Evolutionary conservation across 2,329 filamentous ascomycete genomes (phyloP), one percentile per base, ranked within the genome.

Genomic region (Zymoseptoria crescenta): DNA sequence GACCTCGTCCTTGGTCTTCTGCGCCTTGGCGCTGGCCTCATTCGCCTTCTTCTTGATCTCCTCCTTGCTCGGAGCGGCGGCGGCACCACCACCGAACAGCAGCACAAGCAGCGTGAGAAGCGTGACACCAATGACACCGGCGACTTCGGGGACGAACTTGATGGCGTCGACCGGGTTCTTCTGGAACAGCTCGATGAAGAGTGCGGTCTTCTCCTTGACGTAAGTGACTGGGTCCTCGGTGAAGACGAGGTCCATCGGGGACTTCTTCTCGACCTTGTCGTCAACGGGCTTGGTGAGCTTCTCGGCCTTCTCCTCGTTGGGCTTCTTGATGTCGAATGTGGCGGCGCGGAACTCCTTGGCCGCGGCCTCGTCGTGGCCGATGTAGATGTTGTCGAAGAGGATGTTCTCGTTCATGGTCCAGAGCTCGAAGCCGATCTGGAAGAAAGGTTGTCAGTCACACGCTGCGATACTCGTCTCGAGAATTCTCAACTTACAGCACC

Each of bases 321-420:
- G 81, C 75, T 86, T 82, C 89, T 99, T 99, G 79, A 91, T 78
- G 72, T 90, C 87, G 76, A 92, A 99, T 57, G 91, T 90, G 83
- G 96, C 90, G 65, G 88, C 83, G 70, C 91, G 88, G 72, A 99
- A 82, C 80, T 92, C 88, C 76, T 88, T 86, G 63, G 94, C 94
- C 68, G 99, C 94, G 73, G 91, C 91, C 68, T 94, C 76, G 20
- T 93, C 97, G 86, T 99, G 94, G 65, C 94, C 94, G 75, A 99
- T 91, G 85, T 97, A 99, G 82, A 99, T 95, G 87, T 99, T 99
- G 85, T 97, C 91, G 72, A 99, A 97, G 71, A 96, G 87, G 70
- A 99, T 97, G 74, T 96, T 89, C 76, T 87, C 96, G 80, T 96
- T 93, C 94, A 99, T 99, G 71, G 94, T 97, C 94, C 94, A 99